Conservation (phyloP, 192 early-diverging fungal genomes). For the Backusella australiensis region DNA sequence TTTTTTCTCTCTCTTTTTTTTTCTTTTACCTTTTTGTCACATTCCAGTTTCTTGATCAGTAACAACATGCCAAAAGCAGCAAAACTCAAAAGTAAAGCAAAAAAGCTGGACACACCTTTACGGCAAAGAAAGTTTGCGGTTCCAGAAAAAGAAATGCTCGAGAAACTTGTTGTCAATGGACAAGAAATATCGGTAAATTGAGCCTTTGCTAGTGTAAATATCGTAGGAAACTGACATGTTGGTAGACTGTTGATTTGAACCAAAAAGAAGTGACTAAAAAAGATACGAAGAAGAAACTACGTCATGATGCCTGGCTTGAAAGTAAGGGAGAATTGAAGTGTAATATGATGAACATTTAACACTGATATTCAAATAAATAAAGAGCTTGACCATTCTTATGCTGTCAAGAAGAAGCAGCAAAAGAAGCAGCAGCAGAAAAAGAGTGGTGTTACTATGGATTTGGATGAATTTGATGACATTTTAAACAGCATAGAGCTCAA, state of each 20-base stretch:
- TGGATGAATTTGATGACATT: constrained; percentile 44
- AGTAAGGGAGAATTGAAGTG: constrained; percentile 29
- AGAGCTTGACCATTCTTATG: constrained; percentile 55
- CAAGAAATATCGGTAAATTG: constrained; percentile 8
- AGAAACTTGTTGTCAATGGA: constrained; percentile 9
- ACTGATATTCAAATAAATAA: not conserved
- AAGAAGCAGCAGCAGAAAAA: constrained; percentile 42
- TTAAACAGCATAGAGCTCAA: constrained; percentile 32
- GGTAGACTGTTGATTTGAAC: constrained; percentile 1
- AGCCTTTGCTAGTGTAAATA: not conserved
- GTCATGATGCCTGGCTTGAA: constrained; percentile 64
- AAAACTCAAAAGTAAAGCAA: not conserved
- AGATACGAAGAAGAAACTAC: constrained; percentile 44
- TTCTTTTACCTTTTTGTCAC: not conserved
- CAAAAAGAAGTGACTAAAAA: constrained; percentile 8
- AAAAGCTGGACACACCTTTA: constrained; percentile 2
- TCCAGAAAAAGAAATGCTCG: constrained; percentile 21
- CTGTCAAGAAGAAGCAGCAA: constrained; percentile 47
- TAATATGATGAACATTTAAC: not conserved
- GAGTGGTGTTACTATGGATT: constrained; percentile 50
- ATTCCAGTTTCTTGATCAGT: not conserved
- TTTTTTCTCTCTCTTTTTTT: not conserved
- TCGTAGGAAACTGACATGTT: not conserved
- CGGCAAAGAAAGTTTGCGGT: constrained; percentile 26
- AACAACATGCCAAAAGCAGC: constrained; percentile 16